Base-by-base conservation (phyloP, 73 alveolate species). In the Paraurostyla sp. region DNA sequence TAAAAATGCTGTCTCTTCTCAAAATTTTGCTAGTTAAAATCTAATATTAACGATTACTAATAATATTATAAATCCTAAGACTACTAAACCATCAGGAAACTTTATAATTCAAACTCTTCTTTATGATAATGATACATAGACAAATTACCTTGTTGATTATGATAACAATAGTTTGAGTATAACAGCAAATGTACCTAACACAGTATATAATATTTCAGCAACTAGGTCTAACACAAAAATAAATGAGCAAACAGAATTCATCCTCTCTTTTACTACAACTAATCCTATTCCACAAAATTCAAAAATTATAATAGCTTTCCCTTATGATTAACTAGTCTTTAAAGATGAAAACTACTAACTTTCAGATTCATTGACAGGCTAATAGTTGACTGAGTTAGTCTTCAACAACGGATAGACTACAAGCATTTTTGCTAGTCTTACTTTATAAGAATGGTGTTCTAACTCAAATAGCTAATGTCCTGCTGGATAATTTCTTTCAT, bases 371-470 rank as follows among this genome's bases (percentile, higher is more conserved):
- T 25, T 22, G 32, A 59, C 76, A 7, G 42, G 50, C 3, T 4
- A 7, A 15, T 16, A 16, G 22, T 27, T 59, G 4, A 29, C 48
- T 15, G 1, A n/a, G 32, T 18, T 6, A 16, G 32, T 43, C 32
- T 65, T 65, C 13, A 35, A 7, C 11, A 65, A 65, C 41, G 9
- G 41, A 15, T 65, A 65, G 9, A 15, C 82, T 9, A 22, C 56
- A 18, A 36, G 4, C 18, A 18, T n/a, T 1, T 65, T 38, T 65
- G 58, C 82, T 13, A 40, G 1, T 1, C 9, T 65, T 18, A 36
- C 58, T 16, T 2, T 65, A 35, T 16, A 36, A 9, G 60, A 65
- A 40, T 65, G 82, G 82, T 65, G 82, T 65, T 65, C 82, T 36
- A 13, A n/a, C 16, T 1, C 60, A 2, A 35, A 1, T 15, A 22